Conservation (phyloP, 768 basidiomycete genomes). For the Tulasnella sp. region DNA sequence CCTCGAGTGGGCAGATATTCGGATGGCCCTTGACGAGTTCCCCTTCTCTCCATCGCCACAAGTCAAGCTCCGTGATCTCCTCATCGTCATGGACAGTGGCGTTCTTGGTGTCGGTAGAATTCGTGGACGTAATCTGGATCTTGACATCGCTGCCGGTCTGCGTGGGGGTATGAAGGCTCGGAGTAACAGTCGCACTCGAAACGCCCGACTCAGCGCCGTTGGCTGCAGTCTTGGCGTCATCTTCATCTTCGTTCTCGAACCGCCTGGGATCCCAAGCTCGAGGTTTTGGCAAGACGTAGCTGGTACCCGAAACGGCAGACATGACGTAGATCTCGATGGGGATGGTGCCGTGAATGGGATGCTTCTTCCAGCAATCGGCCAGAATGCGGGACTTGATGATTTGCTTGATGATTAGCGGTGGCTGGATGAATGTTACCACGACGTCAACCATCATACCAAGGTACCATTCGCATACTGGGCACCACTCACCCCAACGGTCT, state of each 20-base stretch:
- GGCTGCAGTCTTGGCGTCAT: background rate
- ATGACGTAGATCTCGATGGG: conserved; percentile 96
- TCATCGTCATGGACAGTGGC: background rate
- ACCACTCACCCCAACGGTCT: conserved; percentile 69
- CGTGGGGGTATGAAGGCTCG: background rate
- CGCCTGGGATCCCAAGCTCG: conserved; percentile 81
- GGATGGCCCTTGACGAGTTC: conserved; percentile 80
- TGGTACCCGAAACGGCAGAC: conserved; percentile 77
- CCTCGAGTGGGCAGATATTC: conserved; percentile 87
- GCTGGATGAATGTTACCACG: conserved; percentile 40
- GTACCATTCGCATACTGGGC: background rate
- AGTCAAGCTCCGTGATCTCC: conserved; percentile 7
- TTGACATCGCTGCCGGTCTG: conserved; percentile 3
- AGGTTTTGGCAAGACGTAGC: conserved; percentile 62
- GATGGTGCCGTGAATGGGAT: conserved; percentile 88
- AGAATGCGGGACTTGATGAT: conserved; percentile 97
- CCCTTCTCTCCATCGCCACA: conserved; percentile 52
- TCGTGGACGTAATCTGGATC: background rate
- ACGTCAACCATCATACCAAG: conserved; percentile 7
- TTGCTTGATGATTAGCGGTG: conserved; percentile 91
- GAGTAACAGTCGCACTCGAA: conserved; percentile 8
- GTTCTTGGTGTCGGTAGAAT: background rate
- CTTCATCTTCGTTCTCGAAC: conserved; percentile 23
- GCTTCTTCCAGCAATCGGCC: conserved; percentile 99
- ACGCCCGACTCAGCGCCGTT: background rate